Evolutionary conservation across 2,329 filamentous ascomycete genomes (phyloP), one percentile per base, ranked within the genome.

Genomic region (Diaporthe citri): DNA sequence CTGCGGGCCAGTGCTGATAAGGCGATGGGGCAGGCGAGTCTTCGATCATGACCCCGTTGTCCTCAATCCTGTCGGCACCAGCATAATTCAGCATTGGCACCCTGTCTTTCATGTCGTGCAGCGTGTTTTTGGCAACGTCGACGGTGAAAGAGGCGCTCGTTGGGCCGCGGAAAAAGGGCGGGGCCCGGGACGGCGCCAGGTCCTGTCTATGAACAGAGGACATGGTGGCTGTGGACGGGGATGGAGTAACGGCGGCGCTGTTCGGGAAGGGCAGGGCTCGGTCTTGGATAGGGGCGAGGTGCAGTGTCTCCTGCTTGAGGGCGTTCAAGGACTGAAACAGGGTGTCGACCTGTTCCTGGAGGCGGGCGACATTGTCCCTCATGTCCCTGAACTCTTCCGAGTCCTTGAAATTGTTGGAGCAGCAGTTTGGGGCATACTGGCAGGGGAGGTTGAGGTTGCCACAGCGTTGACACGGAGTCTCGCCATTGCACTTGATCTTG

Each of bases 331-430:
- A 94, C 75, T 90, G 90, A 80, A 93, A 94, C 43, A 98, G 89
- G 77, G 89, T 89, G 75, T 94, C 92, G 80, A 98, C 93, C 84
- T 98, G 95, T 72, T 96, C 93, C 82, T 98, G 95, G 34, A 98
- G 88, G 12, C 90, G 89, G 15, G 87, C 86, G 75, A 98, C 91
- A 78, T 97, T 93, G 46, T 89, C 87, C 72, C 91, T 90, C 92
- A 98, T 95, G 51, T 92, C 90, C 80, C 92, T 94, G 87, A 95
- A 98, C 82, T 98, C 96, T 13, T 97, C 94, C 62, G 95, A 95
- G 80, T 98, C 96, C 83, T 96, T 97, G 88, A 98, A 95, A 83
- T 91, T 95, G 86, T 91, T 96, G 77, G 90, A 85, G 81, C 90
- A 92, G 82, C 91, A 92, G 80, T 92, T 92, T 20, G 91, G 89